These are phyloP conservation scores for Diplodia sapinea DNA, from an alignment of 2,329 filamentous ascomycete genomes.

Conservation along the genomic window DNA sequence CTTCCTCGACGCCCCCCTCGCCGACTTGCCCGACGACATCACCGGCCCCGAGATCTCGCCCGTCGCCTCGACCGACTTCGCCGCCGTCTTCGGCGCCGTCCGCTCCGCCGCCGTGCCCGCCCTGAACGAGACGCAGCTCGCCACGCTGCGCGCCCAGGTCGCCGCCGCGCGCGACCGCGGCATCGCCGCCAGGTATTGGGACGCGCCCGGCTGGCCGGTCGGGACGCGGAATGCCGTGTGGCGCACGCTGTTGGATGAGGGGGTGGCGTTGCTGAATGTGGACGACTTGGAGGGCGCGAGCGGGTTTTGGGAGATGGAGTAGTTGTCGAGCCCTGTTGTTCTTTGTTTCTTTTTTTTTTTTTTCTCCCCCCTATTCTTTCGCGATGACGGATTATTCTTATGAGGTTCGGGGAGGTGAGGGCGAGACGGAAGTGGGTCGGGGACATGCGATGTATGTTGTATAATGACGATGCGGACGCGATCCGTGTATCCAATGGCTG, in stretches of 20 bases:
- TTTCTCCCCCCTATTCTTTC: too few species aligned
- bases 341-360: neutral
- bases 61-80: conserved; percentile 61
- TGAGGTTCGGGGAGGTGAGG: too few species aligned
- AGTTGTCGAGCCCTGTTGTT: neutral
- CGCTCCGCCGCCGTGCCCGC: conserved; percentile 36
- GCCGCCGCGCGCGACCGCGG: conserved; percentile 60
- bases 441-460: neutral
- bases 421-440: too few species aligned
- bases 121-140: conserved; percentile 57
- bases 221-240: conserved; percentile 65
- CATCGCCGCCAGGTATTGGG: conserved; percentile 68
- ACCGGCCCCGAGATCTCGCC: conserved; percentile 58
- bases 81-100: conserved; percentile 49
- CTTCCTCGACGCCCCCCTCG: conserved; percentile 66
- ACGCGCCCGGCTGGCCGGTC: conserved; percentile 65
- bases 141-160: conserved; percentile 60
- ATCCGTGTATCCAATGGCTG: neutral
- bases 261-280: conserved; percentile 67
- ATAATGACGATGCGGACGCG: neutral
- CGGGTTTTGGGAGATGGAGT: conserved; percentile 47
- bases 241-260: conserved; percentile 62
- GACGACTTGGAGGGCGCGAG: conserved; percentile 65
- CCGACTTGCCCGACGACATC: conserved; percentile 56
- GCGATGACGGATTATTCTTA: too few species aligned